Conservation (phyloP, 139 green algal species). For the Monoraphidium neglectum region DNA sequence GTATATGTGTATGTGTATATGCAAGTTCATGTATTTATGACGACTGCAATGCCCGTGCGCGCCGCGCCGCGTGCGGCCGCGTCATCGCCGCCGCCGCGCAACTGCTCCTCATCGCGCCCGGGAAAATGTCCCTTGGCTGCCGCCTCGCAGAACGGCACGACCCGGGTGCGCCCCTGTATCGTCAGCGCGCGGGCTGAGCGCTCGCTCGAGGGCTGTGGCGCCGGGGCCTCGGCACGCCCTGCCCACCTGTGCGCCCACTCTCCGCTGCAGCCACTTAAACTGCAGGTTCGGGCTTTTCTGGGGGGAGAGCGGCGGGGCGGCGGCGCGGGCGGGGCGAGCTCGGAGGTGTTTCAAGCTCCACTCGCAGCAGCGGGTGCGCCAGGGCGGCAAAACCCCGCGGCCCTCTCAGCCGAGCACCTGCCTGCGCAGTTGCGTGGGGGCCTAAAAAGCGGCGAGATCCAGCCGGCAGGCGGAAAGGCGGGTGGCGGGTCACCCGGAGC, state of each 20-base stretch:
- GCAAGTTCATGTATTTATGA: too few species aligned
- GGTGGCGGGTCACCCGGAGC: neutral
- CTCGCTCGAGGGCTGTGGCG: too few species aligned
- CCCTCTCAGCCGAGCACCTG: neutral
- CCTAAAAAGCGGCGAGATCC: neutral
- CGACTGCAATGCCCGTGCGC: too few species aligned
- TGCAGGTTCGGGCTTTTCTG: slow-evolving; percentile 41
- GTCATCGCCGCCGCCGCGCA: neutral
- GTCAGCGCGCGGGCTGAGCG: too few species aligned
- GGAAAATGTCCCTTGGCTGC: neutral
- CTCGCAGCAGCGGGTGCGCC: too few species aligned
- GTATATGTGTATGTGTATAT: too few species aligned
- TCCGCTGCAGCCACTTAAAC: slow-evolving; percentile 54
- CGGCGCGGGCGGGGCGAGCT: too few species aligned
- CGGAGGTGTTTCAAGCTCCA: too few species aligned
- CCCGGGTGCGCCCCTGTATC: neutral
- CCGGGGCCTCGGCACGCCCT: too few species aligned
- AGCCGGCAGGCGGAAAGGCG: neutral
- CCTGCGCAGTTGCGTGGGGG: neutral
- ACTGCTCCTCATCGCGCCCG: neutral
- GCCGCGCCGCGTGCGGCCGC: neutral
- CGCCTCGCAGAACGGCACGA: neutral
- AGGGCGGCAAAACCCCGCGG: too few species aligned
- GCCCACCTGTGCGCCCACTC: slow-evolving; percentile 50
- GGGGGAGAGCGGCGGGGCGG: neutral